Base-by-base conservation (phyloP, 768 basidiomycete genomes). In the Russula virescens region DNA sequence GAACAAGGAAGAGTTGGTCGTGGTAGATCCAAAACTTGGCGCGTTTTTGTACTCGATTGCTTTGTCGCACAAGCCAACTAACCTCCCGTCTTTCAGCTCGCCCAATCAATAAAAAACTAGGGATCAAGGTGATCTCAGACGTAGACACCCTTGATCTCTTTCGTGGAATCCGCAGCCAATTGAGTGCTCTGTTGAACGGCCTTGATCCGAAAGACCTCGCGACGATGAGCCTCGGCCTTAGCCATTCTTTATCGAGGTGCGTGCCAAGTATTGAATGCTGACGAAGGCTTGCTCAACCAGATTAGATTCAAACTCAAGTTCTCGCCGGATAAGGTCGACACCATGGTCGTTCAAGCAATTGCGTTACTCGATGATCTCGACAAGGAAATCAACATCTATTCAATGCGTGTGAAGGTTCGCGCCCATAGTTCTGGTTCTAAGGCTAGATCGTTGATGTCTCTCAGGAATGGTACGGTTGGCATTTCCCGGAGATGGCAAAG, bases 391-490 rank as follows among this genome's bases (percentile, higher is more conserved):
- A 99, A 99, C 78, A 97, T 98, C 57, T 99, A 99, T 73, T 84
- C 95, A 16, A 99, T 99, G 97, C 85, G 97, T 71, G 93, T 96
- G 50, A 99, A 99, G 83, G 95, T 95, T 45, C 28, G 61, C 34
- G 3, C 26, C 34, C 21, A 9, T 9, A 18, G 1, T 18, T 31
- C n/a, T 45, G 19, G 55, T 26, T 61, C 10, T 34, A 5, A 28
- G 9, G 18, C 35, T 28, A 55, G n/a, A 19, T 5, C 51, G 35
- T 59, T 50, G 19, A 35, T 14, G n/a, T 8, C 53, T 31, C 46
- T n/a, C 69, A 97, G 96, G 97, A 99, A 83, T 99, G 97, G 97
- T 99, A 99, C 70, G 97, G 97, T 42, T 99, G 97, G 97, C 97
- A 99, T 79, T 99, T 99, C 83, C 97, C 97, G 5, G 97, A 99